Evolutionary conservation across 2,329 filamentous ascomycete species (phyloP).

Genomic region (Pyrenophora teres): DNA sequence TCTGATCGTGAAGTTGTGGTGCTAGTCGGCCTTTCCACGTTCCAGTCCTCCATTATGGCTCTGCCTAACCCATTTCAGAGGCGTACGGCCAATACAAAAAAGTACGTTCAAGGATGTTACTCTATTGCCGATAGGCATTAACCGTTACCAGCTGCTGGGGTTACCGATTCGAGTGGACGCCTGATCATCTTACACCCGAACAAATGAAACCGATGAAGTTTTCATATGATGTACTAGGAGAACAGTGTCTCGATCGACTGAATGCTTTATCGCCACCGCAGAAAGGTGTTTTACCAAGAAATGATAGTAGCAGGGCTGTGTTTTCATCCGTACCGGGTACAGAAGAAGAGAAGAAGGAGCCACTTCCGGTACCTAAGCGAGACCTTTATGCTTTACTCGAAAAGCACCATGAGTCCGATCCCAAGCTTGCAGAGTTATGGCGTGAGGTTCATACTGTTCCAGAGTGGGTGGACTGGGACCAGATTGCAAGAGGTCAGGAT

Average conservation of each 20-base stretch:
- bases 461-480: slow-evolving; percentile 77
- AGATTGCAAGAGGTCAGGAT: slow-evolving; percentile 74
- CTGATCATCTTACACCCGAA: slow-evolving; percentile 64
- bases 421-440: slow-evolving; percentile 65
- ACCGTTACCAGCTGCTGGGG: slow-evolving; percentile 60
- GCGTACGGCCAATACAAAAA: slow-evolving; percentile 50
- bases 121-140: slow-evolving; percentile 14
- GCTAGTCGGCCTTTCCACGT: background rate
- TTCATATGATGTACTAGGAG: slow-evolving; percentile 70
- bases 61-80: slow-evolving; percentile 51
- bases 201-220: slow-evolving; percentile 65
- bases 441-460: slow-evolving; percentile 68
- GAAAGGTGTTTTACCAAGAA: slow-evolving; percentile 46
- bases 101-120: slow-evolving; percentile 40
- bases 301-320: slow-evolving; percentile 40
- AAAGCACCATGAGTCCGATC: slow-evolving; percentile 62
- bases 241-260: slow-evolving; percentile 67
- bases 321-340: slow-evolving; percentile 33
- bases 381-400: slow-evolving; percentile 68
- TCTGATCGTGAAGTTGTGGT: background rate
- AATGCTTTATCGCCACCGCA: slow-evolving; percentile 63
- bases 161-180: slow-evolving; percentile 71
- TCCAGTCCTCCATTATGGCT: slow-evolving; percentile 43
- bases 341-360: slow-evolving; percentile 39
- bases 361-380: slow-evolving; percentile 48